These are phyloP conservation scores for Gentiana straminea DNA, from an alignment of 257 asterid genomes.

Conservation along the genomic window DNA sequence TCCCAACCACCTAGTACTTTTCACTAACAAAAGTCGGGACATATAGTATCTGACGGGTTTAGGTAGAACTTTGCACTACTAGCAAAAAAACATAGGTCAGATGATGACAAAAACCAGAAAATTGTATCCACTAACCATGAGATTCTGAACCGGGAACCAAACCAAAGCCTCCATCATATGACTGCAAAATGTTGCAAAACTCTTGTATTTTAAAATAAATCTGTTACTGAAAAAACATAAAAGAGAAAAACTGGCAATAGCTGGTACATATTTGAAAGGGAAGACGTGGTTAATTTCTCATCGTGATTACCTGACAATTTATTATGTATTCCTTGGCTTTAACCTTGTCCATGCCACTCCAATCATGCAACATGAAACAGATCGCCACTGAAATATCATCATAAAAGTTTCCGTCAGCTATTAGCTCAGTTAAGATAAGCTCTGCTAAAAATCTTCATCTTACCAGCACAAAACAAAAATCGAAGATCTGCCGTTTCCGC, in stretches of 20 bases:
- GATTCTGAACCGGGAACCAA: conserved; percentile 86
- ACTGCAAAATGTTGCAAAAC: conserved; percentile 39
- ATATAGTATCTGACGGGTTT: no score
- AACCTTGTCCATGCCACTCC: conserved; percentile 88
- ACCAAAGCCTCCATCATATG: conserved; percentile 98
- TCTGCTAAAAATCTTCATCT: conserved; percentile 10
- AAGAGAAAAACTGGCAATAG: conserved; percentile 1
- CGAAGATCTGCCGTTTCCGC: conserved; percentile 87
- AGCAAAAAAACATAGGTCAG: background rate
- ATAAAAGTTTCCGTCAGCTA: conserved; percentile 9
- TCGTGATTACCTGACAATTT: conserved; percentile 60
- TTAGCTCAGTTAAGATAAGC: conserved; percentile 8
- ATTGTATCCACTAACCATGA: conserved; percentile 67
- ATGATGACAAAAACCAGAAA: conserved; percentile 1
- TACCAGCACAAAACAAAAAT: conserved; percentile 93
- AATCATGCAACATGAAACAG: conserved; percentile 66
- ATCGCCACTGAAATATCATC: conserved; percentile 56
- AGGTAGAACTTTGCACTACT: no score
- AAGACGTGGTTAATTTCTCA: background rate
- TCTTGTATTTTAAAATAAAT: conserved; percentile 5
- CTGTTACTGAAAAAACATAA: conserved; percentile 9
- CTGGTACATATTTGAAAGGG: background rate
- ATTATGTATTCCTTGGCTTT: conserved; percentile 71
- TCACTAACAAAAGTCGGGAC: no score
- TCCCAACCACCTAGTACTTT: no score